Conservation (phyloP, 129 eudicot species). For the Centaurea solstitialis region DNA sequence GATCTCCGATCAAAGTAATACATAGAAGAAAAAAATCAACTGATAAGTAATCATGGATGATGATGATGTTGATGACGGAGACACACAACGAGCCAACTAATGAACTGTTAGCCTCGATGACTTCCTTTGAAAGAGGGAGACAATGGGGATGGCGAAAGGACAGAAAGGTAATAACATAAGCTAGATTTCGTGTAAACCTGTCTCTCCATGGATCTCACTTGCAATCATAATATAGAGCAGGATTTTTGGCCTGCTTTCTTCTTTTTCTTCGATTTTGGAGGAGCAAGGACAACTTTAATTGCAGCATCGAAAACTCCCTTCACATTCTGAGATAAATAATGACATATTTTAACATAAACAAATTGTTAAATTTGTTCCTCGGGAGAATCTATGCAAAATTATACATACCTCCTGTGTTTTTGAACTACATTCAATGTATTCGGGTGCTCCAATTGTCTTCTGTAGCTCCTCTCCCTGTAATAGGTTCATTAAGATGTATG, state of each 20-base stretch:
- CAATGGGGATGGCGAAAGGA: slow-evolving; percentile 11
- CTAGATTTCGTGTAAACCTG: slow-evolving; percentile 12
- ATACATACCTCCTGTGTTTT: slow-evolving; percentile 82
- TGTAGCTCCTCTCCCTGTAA: slow-evolving; percentile 91
- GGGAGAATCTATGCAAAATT: slow-evolving; percentile 3
- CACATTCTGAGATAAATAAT: slow-evolving; percentile 48
- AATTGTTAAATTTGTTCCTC: neutral
- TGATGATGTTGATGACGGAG: slow-evolving; percentile 9
- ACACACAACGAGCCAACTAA: slow-evolving; percentile 33
- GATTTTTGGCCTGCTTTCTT: slow-evolving; percentile 78
- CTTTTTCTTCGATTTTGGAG: slow-evolving; percentile 85
- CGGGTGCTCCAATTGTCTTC: slow-evolving; percentile 85
- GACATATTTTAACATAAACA: neutral
- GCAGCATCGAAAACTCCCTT: slow-evolving; percentile 92
- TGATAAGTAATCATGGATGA: slow-evolving; percentile 23
- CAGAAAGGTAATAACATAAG: slow-evolving; percentile 29
- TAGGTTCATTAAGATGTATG: slow-evolving; percentile 20
- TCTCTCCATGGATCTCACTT: slow-evolving; percentile 15
- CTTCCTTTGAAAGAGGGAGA: slow-evolving; percentile 31
- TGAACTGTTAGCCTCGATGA: slow-evolving; percentile 30
- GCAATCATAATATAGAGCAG: slow-evolving; percentile 78
- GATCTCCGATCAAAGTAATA: slow-evolving; percentile 37
- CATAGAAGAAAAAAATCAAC: slow-evolving; percentile 39
- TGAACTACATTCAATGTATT: slow-evolving; percentile 94
- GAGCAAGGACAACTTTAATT: slow-evolving; percentile 86